Conservation (phyloP, 345 rosid genomes). For the Murraya koenigii region DNA sequence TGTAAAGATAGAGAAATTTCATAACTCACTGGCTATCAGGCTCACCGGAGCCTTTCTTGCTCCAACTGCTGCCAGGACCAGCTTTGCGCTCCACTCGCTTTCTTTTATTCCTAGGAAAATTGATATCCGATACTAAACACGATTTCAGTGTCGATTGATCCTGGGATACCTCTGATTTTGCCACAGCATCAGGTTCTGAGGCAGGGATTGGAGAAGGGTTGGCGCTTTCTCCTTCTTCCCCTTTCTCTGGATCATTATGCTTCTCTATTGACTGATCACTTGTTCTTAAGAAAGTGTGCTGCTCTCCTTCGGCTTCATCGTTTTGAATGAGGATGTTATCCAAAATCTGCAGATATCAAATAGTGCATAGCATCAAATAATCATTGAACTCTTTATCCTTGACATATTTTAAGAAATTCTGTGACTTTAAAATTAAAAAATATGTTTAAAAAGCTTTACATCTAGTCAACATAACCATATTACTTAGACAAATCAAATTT, state of each 20-base stretch:
- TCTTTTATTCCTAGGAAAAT: slow-evolving; percentile 77
- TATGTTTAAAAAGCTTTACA: no score
- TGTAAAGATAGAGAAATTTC: not conserved
- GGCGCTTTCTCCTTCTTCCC: slow-evolving; percentile 55
- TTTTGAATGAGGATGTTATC: slow-evolving; percentile 50
- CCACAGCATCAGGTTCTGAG: slow-evolving; percentile 32
- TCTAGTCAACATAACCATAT: not conserved
- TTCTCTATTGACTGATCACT: slow-evolving; percentile 32
- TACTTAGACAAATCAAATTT: not conserved
- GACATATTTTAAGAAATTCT: not conserved
- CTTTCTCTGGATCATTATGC: slow-evolving; percentile 38
- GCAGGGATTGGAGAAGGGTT: slow-evolving; percentile 32
- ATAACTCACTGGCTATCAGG: slow-evolving; percentile 63
- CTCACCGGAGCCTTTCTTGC: slow-evolving; percentile 57
- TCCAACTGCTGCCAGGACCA: slow-evolving; percentile 66
- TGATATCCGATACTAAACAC: slow-evolving; percentile 66
- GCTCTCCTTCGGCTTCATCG: slow-evolving; percentile 54
- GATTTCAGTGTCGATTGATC: slow-evolving; percentile 55
- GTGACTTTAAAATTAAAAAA: not conserved
- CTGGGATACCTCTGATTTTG: slow-evolving; percentile 22
- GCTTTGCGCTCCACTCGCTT: slow-evolving; percentile 86
- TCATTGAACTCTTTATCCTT: not conserved
- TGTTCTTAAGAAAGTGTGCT: slow-evolving; percentile 31
- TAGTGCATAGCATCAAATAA: not conserved
- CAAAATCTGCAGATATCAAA: slow-evolving; percentile 44